Evolutionary conservation across 768 basidiomycete genomes (phyloP).

Genomic region (Gloeopeniophorella convolvens): DNA sequence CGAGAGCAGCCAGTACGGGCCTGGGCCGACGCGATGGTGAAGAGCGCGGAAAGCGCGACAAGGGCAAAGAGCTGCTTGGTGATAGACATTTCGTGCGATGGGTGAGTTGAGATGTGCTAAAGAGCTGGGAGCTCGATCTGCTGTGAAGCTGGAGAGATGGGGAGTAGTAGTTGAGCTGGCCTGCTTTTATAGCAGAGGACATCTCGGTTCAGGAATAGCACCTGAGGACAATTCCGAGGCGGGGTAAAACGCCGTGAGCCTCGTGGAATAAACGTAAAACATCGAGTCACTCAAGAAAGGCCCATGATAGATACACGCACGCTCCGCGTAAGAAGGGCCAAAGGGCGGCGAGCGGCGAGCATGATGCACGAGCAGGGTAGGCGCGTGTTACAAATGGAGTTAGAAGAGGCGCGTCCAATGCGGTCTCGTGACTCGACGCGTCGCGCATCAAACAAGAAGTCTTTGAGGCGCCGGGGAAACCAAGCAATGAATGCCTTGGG

Average conservation of each 20-base stretch:
- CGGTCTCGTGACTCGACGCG: too few relatives aligned
- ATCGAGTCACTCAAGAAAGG: too few relatives aligned
- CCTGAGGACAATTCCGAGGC: too few relatives aligned
- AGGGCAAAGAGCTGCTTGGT: slow-evolving; percentile 1
- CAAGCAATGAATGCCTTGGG: too few relatives aligned
- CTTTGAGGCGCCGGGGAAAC: too few relatives aligned
- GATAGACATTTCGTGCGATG: neutral
- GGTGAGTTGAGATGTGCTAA: neutral
- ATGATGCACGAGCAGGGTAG: too few relatives aligned
- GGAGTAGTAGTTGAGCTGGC: neutral
- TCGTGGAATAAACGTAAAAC: neutral
- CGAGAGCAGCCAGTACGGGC: slow-evolving; percentile 37
- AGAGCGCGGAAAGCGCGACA: neutral
- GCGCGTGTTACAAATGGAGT: too few relatives aligned
- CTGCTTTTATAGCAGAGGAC: neutral
- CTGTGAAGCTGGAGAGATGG: neutral
- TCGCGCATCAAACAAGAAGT: too few relatives aligned
- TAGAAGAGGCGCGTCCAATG: too few relatives aligned
- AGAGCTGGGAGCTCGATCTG: neutral
- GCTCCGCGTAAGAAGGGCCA: too few relatives aligned
- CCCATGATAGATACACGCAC: too few relatives aligned
- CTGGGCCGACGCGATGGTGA: neutral
- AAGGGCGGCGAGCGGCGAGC: too few relatives aligned
- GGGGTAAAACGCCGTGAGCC: neutral
- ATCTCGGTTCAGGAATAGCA: neutral